Evolutionary conservation across 1,284 basidiomycete genomes (phyloP).

Genomic region (Fomes fomentarius): DNA sequence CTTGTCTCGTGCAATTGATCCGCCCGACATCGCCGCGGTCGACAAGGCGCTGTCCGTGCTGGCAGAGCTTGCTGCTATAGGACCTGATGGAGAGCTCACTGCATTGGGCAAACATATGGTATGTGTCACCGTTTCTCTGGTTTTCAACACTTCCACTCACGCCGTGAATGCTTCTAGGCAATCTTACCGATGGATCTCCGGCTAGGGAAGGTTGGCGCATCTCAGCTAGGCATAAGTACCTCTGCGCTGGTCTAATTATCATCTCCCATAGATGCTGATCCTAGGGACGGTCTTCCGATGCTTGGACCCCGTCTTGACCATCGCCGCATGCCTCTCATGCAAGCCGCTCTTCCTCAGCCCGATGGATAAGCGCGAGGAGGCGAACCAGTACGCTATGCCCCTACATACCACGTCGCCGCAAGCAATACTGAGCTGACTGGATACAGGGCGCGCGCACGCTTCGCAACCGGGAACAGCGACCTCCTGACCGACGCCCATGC

Average conservation of each 20-base stretch:
- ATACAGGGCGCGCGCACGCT: constrained; percentile 67
- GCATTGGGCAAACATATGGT: constrained; percentile 86
- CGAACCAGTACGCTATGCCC: constrained; percentile 53
- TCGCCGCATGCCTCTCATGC: constrained; percentile 83
- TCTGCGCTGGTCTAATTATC: not conserved
- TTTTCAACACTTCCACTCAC: no score
- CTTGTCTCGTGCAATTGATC: constrained; percentile 79
- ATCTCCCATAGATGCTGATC: constrained; percentile 72
- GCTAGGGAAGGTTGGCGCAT: constrained; percentile 71
- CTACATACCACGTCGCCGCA: not conserved
- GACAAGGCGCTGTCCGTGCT: constrained; percentile 80
- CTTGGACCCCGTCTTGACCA: constrained; percentile 76
- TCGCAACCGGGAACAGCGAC: constrained; percentile 80
- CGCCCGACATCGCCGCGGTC: constrained; percentile 79
- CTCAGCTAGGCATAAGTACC: not conserved
- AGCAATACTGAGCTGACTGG: not conserved
- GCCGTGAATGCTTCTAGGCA: no score
- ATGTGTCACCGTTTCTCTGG: constrained; percentile 23
- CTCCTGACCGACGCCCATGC: constrained; percentile 83
- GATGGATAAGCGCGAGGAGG: constrained; percentile 83
- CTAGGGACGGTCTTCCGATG: constrained; percentile 83
- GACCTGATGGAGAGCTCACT: constrained; percentile 68
- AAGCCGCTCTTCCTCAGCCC: constrained; percentile 88
- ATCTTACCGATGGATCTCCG: constrained; percentile 89
- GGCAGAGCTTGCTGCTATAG: constrained; percentile 80